Evolutionary conservation across 441 rosid genomes (phyloP), one percentile per base, ranked within the genome.

Genomic region (Pelargonium australe): DNA sequence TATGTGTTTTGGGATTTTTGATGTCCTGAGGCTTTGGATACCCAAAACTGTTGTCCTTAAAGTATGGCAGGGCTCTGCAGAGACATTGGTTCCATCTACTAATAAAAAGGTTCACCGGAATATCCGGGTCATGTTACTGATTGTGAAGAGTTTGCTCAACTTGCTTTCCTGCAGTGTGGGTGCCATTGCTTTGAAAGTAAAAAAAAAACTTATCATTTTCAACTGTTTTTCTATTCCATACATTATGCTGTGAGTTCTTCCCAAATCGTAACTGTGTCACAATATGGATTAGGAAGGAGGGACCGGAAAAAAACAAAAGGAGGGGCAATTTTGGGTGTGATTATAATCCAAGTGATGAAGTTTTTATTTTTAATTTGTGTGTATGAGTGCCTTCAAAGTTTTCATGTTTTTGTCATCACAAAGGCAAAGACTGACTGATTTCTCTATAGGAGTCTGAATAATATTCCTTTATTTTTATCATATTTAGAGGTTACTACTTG

Each of bases 181-280:
- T 40, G 43, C 43, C 43, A 40, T 40, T 40, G 43, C 43, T 40
- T 40, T 7, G 43, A 40, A 40, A 40, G 43, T 40, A 7, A 40
- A 7, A 7, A 40, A 7, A 20, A 20, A 20, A 20, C 9, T 40
- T 40, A 1, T 40, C 1, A 40, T 40, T 25, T 8, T 25, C 63
- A 58, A 58, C 10, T 19, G 63, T 17, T 19, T 57, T 58, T 58
- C 63, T 58, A 19, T 58, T 25, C 23, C 63, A 58, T 58, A 53
- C 17, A 58, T 58, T 19, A 58, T 58, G 63, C 28, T 20, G 20
- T 25, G 62, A 58, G 23, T 25, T 58, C 63, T 19, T 19, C 63
- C 63, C 28, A 8, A 10, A 16, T 25, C 11, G 31, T 3, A 58
- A 49, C n/a, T 49, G 31, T 58, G 63, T 58, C 10, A 58, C 63